Base-by-base conservation (phyloP, 768 basidiomycete species). In the Mycena crocata region DNA sequence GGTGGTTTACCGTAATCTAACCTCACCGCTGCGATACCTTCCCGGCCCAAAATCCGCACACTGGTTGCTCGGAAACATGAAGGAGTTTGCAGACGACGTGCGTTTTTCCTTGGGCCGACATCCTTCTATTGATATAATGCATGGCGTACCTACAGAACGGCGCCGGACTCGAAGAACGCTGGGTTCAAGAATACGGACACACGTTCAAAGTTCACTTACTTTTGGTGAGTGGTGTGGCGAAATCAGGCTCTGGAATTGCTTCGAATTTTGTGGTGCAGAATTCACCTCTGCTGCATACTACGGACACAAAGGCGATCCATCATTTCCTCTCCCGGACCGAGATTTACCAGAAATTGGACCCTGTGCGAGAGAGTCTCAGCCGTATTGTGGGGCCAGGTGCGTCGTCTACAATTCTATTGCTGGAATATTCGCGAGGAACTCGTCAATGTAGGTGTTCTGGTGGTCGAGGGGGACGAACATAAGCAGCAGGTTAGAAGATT, bases 291-390 rank as follows among this genome's bases (percentile, higher is more conserved):
- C 10, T 88, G 23, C 74, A 82, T 72, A 86, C 86, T 0, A 62
- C 78, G 45, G 89, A 90, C 65, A 76, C 83, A 0, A 78, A 80
- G 5, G 87, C 86, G 0, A 28, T 89, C 31, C 76, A 81, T 13
- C 83, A 89, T 66, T 79, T 90, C 57, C 77, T 90, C 14, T 74
- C 76, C 5, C 82, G 87, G 57, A 72, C 77, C 10, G 72, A 79
- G 15, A 74, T 77, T 42, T 87, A 84, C 49, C 80, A 81, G 44
- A 88, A 87, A 68, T 77, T 85, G 0, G 73, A 76, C 4, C 55
- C 68, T 0, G 35, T 70, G 13, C 72, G 79, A 13, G 68, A 61
- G 21, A 67, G 42, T 23, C 70, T 85, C 19, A 52, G 66, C 1
- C 69, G 68, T 12, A 49, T 61, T 24, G 39, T 61, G 13, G 59